Base-by-base conservation (phyloP, 208 protist genomes). In the Trypanosoma lewisi region DNA sequence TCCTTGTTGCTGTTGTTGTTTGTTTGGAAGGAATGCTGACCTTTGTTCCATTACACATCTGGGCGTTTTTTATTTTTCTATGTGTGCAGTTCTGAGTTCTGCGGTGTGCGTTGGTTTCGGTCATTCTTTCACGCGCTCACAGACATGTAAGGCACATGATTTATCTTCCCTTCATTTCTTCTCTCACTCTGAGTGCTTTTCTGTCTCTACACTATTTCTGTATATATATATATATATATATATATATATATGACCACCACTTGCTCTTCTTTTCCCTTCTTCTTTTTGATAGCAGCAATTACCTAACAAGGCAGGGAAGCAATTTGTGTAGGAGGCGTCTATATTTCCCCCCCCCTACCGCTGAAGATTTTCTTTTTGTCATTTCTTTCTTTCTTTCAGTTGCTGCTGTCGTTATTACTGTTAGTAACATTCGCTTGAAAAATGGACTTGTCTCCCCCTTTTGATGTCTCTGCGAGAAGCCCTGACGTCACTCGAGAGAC, bases 171-270 rank as follows among this genome's bases (percentile, higher is more conserved):
- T 41, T 64, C 31, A 48, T 57, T 53, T 27, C n/a, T 37, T 50
- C 45, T 58, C 28, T 51, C 52, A 33, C 41, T 50, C 19, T 42
- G 8, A 9, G 44, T 60, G 12, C 2, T 61, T 39, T 39, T 39
- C 2, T 58, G 11, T 17, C 6, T 30, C 17, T 25, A 44, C 5
- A 2, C 4, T 58, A 14, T 19, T 7, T 58, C 25, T 34, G 34
- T 34, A 21, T 25, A 42, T 42, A 52, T 65, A 45, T 64, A 61
- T 53, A 28, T 55, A 61, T 42, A 56, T 47, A 63, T 34, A 47
- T 47, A 39, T 39, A 34, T 73, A 39, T 66, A 16, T 58, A 34
- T 49, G 7, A 44, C 52, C 5, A 16, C 58, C 45, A 6, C 27
- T 60, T 16, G 50, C 4, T 44, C 6, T 39, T 58, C 31, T 45